Conservation (phyloP, 371 early-diverging fungal genomes). For the Actinomucor elegans region DNA sequence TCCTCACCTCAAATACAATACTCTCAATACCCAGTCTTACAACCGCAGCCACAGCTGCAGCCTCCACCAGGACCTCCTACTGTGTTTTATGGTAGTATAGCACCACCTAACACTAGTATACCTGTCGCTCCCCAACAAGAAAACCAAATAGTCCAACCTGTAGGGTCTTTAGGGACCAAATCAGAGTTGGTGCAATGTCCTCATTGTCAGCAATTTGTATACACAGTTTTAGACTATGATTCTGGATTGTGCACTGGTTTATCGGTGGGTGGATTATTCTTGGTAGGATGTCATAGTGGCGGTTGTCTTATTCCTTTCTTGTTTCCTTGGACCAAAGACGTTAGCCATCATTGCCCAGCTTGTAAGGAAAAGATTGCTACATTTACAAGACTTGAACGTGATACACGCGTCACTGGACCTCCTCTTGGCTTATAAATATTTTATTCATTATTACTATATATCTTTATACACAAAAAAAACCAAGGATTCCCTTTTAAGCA, state of each 20-base stretch:
- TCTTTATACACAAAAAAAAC: not conserved
- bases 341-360: constrained; percentile 16
- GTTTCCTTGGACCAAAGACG: constrained; percentile 21
- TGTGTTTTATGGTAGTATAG: constrained; percentile 3
- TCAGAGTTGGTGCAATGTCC: constrained; percentile 19
- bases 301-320: constrained; percentile 14
- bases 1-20: not conserved
- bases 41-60: not conserved
- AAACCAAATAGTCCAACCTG: not conserved
- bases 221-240: constrained; percentile 13
- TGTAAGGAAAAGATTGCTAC: constrained; percentile 21
- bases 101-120: not conserved
- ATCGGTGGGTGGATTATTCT: constrained; percentile 10
- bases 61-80: not conserved
- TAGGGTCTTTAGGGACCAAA: not conserved
- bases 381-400: constrained; percentile 20
- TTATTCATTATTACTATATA: not conserved
- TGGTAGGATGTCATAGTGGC: constrained; percentile 12
- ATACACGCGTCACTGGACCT: constrained; percentile 11
- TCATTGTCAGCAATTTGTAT: constrained; percentile 14
- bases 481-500: constrained; percentile 19
- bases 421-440: not conserved
- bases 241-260: constrained; percentile 18
- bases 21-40: not conserved
- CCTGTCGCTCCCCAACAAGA: not conserved